Evolutionary conservation across 148 eudicot species (phyloP).

Genomic region (Rhododendron molle): DNA sequence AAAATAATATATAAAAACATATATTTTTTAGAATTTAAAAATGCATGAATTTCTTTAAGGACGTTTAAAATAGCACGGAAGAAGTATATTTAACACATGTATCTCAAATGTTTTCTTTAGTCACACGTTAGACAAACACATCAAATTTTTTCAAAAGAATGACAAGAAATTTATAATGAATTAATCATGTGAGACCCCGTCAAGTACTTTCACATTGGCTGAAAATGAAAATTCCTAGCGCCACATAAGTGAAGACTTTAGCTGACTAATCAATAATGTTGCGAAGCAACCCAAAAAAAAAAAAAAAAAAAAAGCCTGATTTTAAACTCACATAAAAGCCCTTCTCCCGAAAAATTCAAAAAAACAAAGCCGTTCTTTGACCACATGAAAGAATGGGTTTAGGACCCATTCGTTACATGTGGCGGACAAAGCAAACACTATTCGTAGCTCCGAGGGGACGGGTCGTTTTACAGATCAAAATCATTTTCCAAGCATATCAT

Average conservation of each 20-base stretch:
- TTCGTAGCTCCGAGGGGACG: background rate
- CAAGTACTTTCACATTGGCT: background rate
- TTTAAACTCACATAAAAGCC: background rate
- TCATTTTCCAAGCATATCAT: background rate
- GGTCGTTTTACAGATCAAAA: background rate
- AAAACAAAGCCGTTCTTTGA: background rate
- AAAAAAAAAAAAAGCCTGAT: too few relatives aligned
- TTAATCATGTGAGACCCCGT: background rate
- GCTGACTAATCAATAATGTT: too few relatives aligned
- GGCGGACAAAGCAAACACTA: too few relatives aligned
- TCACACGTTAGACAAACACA: background rate
- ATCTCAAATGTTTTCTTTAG: background rate
- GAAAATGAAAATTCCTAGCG: background rate
- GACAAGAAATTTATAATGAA: background rate
- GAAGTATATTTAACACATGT: background rate
- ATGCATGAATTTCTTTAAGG: too few relatives aligned
- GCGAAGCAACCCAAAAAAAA: too few relatives aligned
- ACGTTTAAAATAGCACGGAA: too few relatives aligned
- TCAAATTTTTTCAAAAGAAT: background rate
- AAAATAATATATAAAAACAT: too few relatives aligned
- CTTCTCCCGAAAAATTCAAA: background rate
- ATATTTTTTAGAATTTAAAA: too few relatives aligned
- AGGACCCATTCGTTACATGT: background rate
- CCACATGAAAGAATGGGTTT: background rate
- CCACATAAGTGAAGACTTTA: background rate